These are phyloP conservation scores for Bretschneidera sinensis DNA, from an alignment of 345 rosid species.

Conservation along the genomic window DNA sequence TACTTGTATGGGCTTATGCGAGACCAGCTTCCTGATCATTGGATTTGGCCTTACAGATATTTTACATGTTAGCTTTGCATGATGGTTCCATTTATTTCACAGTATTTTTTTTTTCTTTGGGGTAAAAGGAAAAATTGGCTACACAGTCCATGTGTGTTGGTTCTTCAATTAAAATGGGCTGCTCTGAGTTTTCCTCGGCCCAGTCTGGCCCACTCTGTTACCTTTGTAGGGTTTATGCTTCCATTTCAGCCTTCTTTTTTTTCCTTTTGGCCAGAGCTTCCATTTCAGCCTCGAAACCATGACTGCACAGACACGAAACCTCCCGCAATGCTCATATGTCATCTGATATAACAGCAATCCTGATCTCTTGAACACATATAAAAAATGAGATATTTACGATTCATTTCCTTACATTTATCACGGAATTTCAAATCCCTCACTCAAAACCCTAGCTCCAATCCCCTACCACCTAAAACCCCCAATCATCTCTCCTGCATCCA, in stretches of 20 bases:
- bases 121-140: no score
- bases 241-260: no score
- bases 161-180: no score
- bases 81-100: no score
- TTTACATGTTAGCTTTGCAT: no score
- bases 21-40: no score
- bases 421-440: slow-evolving; percentile 21
- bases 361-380: background rate
- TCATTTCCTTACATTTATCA: slow-evolving; percentile 36
- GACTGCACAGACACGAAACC: slow-evolving; percentile 2
- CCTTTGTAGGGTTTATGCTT: slow-evolving; percentile 25
- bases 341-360: background rate
- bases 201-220: slow-evolving; percentile 12
- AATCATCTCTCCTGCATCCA: slow-evolving; percentile 8
- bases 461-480: background rate
- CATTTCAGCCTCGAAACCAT: slow-evolving; percentile 12
- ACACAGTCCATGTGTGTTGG: background rate
- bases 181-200: background rate
- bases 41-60: no score
- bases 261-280: no score
- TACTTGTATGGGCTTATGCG: no score
- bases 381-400: slow-evolving; percentile 43
- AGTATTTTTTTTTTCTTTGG: no score
- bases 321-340: slow-evolving; percentile 1
- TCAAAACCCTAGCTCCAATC: background rate